Conservation (phyloP, 2,329 filamentous ascomycete genomes). For the Neonectria hederae region DNA sequence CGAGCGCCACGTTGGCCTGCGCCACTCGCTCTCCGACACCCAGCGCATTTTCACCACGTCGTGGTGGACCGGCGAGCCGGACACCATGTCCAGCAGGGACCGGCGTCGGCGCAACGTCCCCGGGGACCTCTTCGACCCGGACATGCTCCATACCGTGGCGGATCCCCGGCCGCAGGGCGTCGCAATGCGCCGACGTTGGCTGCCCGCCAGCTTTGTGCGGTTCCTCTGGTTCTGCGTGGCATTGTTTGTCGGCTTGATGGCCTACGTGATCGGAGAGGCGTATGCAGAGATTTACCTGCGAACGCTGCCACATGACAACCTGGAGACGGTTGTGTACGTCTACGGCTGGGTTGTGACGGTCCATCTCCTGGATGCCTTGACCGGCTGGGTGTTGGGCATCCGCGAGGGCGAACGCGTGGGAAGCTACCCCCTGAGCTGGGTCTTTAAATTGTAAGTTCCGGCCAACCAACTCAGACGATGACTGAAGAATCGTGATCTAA, state of each 20-base stretch:
- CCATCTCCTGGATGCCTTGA: conserved; percentile 70
- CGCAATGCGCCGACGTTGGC: conserved; percentile 62
- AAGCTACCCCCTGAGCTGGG: conserved; percentile 75
- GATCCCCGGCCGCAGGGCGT: conserved; percentile 46
- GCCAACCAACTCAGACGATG: background rate
- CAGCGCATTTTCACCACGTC: conserved; percentile 73
- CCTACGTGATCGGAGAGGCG: conserved; percentile 73
- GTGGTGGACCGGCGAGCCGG: conserved; percentile 71
- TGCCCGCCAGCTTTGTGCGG: conserved; percentile 73
- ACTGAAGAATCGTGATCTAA: conserved; percentile 21
- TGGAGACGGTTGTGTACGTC: conserved; percentile 74
- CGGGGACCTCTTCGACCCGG: conserved; percentile 51
- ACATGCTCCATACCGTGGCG: conserved; percentile 41
- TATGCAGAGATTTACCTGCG: conserved; percentile 75
- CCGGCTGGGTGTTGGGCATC: conserved; percentile 73
- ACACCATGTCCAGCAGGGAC: conserved; percentile 56
- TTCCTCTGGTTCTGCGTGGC: conserved; percentile 77
- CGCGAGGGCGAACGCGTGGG: conserved; percentile 73
- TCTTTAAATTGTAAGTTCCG: conserved; percentile 70
- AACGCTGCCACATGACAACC: conserved; percentile 71
- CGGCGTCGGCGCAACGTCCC: conserved; percentile 52
- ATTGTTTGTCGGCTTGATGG: conserved; percentile 69
- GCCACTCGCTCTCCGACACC: conserved; percentile 70
- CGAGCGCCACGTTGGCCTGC: conserved; percentile 69
- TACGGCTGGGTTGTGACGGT: conserved; percentile 76